Base-by-base conservation (phyloP, 306 rosid species). In the Quercus ilex region DNA sequence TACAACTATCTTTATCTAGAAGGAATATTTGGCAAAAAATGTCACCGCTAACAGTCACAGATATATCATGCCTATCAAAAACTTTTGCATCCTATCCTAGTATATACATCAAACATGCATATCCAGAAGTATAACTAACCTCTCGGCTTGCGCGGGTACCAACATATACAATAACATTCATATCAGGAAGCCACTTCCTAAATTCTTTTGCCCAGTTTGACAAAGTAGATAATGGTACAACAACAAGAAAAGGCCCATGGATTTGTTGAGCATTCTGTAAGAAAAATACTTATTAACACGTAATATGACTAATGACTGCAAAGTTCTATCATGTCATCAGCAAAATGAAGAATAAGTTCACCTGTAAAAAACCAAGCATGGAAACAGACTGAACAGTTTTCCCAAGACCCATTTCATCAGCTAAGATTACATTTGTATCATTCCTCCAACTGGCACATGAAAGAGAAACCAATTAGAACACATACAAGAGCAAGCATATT, bases 351-450 rank as follows among this genome's bases (percentile, higher is more conserved):
- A 53, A 43, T 49, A 68, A 74, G 49, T 43, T 74, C 80, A 96
- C 99, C 97, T 93, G 98, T 77, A 96, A 88, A 88, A 96, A 96
- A 60, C 99, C 99, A 82, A 96, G 98, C 99, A 96, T 96, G 13
- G 99, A 96, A 60, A 96, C 99, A 55, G 98, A 93, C 83, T 96
- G 99, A 76, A 96, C 97, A 82, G 99, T 96, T 87, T 96, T 96
- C 51, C 99, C 99, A 78, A 96, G 99, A 78, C 99, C 99, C 99
- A 96, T 96, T 87, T 96, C 99, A 93, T 96, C 99, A 74, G 99
- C 99, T 90, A 96, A 93, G 83, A 96, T 96, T 79, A 96, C 98
- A 87, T 93, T 96, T 67, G 99, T 96, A 85, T 96, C 97, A 86
- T 96, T 96, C 82, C 99, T 93, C 99, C 99, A 96, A 77, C 99